Evolutionary conservation across 2,329 filamentous ascomycete species (phyloP), one percentile per base, ranked within the genome.

Genomic region (Penicillium sclerotigenum): DNA sequence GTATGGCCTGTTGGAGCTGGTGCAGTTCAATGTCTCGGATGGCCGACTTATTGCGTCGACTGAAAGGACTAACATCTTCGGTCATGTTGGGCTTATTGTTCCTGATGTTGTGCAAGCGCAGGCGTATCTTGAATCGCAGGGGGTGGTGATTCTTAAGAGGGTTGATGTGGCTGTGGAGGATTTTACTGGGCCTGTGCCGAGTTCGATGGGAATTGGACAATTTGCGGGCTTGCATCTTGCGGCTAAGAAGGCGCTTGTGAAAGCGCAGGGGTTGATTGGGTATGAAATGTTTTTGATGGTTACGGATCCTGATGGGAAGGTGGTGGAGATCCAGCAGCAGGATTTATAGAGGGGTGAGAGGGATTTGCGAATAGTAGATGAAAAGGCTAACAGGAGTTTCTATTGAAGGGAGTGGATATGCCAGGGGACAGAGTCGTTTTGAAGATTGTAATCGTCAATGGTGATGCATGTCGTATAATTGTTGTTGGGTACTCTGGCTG

Each of bases 31-130:
- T 29, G 28, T 14, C 5, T 31, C 29, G 13, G 29, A 31, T 31
- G 29, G 14, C 29, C 29, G 5, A 13, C 29, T 31, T 31, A 31
- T 31, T 14, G 11, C 29, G 13, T 14, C 29, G 29, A 31, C 11
- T 5, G 29, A 31, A 31, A 1, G 29, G 5, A 31, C 29, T 14
- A 31, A 31, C 6, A 31, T 13, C 5, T 31, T 31, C 4, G 29
- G 29, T 13, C 29, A 31, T 14, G 29, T 33, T 33, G 13, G 29
- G 5, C 29, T 33, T 14, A 13, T 33, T 33, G 29, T 33, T 33
- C 29, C 13, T 5, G 13, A 33, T 33, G 13, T 14, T 33, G 40
- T 58, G 18, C 65, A 63, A 7, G 63, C 68, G 1, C 67, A 73
- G 60, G 40, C 41, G 1, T 59, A 57, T 18, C 41, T 59, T n/a